Percentiles rank a stretch among this genome's conserved stretches.
Evolutionary conservation across 768 basidiomycete genomes (phyloP).

Genomic region (Agaricus blazei): DNA sequence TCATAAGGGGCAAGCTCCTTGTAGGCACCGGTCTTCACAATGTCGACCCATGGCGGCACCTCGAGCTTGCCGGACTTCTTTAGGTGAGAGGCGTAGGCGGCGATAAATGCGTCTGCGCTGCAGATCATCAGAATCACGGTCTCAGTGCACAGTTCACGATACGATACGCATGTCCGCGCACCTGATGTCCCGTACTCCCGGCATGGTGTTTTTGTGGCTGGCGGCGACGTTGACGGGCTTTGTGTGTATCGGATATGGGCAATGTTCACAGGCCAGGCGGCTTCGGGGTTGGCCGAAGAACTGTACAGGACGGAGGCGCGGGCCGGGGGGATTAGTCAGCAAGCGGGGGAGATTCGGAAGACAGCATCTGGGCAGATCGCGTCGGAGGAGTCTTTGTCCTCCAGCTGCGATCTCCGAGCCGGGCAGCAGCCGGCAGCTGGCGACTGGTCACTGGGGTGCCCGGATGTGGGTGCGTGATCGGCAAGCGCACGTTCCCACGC

Average conservation of each 20-base stretch:
- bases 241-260: conserved; percentile 38
- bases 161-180: conserved; percentile 19
- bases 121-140: conserved; percentile 15
- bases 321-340: conserved; percentile 18
- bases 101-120: conserved; percentile 92
- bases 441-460: no score
- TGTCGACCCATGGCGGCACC: conserved; percentile 96
- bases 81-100: conserved; percentile 91
- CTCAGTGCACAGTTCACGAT: conserved; percentile 12
- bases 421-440: no score
- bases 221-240: conserved; percentile 45
- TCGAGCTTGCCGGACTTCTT: conserved; percentile 99
- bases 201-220: conserved; percentile 54
- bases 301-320: conserved; percentile 32
- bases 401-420: no score
- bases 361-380: no score
- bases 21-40: conserved; percentile 96
- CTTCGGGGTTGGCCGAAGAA: conserved; percentile 35
- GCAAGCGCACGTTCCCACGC: no score
- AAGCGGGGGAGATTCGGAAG: background rate
- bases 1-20: conserved; percentile 99
- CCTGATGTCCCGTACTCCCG: conserved; percentile 82
- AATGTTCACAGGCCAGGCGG: conserved; percentile 21
- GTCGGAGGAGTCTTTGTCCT: no score
- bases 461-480: no score